Base-by-base conservation (phyloP, 2,329 filamentous ascomycete genomes). In the Ophiocordyceps australis region DNA sequence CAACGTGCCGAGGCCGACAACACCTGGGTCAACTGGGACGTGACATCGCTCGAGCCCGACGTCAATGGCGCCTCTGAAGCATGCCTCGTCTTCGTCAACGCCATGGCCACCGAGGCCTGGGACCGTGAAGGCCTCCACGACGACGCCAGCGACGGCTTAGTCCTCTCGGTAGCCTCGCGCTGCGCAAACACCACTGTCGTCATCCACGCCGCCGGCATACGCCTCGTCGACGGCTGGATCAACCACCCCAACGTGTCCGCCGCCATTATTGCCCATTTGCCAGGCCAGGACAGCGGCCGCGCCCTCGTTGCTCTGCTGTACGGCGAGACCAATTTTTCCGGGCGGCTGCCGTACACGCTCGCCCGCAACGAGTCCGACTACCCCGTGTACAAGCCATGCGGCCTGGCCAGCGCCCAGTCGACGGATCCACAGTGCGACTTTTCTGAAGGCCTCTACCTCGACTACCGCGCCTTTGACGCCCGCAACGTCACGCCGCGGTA, bases 51-150 rank as follows among this genome's bases (percentile, higher is more conserved):
- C 11, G 29, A 47, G 6, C 45, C 45, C 0, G 39, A 39, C 4
- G 48, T 55, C 10, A 53, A 54, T n/a, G 40, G 36, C 3, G 49
- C 51, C 4, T 40, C 41, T 2, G 61, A 74, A 3, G 69, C 79
- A 24, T 26, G 92, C 75, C 41, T 94, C 21, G 82, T 89, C 2
- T 93, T 93, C 45, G 76, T 73, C 29, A 92, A 77, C 42, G 66
- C 62, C 18, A 80, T 85, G 43, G 68, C 76, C 1, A 78, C 79
- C 0, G 83, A 93, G 49, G 79, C 77, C 0, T 82, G 66, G 47
- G 63, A 81, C 33, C 60, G 71, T 21, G 53, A 65, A 0, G 64
- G 65, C 9, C 61, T 89, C 14, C 64, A 67, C 25, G 79, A 91
- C 39, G 75, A 73, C 34, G 66, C 65, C 20, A 72, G 65, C 30